phyloP scores from a whole-genome alignment of 495 filamentous ascomycete genomes.

The Polyplosphaeria fusca region DNA sequence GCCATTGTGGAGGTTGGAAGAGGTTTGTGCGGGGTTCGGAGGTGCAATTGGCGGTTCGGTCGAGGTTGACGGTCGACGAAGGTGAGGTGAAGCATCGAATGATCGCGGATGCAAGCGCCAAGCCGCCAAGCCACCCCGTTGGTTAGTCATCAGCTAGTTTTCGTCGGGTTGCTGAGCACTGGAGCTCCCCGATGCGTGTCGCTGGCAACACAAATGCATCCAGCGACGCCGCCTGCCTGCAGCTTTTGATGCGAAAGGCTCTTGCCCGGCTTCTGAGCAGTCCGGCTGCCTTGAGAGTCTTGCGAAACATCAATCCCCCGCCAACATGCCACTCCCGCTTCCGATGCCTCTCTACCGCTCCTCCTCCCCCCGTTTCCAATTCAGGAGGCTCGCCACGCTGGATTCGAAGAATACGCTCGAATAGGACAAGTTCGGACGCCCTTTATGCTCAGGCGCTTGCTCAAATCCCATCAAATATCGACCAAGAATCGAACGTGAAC shows the following conservation, averaged over 20 bases:
- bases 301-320: too few species aligned
- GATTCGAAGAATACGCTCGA: too few species aligned
- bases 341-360: too few species aligned
- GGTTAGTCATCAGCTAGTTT: slow-evolving; percentile 10
- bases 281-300: slow-evolving; percentile 31
- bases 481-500: too few species aligned
- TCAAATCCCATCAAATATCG: too few species aligned
- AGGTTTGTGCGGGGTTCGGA: slow-evolving; percentile 4
- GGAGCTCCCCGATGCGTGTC: not conserved
- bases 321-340: too few species aligned
- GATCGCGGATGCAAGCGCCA: slow-evolving; percentile 11
- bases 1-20: slow-evolving; percentile 35
- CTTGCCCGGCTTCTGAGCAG: slow-evolving; percentile 36
- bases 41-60: slow-evolving; percentile 28
- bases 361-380: too few species aligned
- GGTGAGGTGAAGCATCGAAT: slow-evolving; percentile 25
- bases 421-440: too few species aligned
- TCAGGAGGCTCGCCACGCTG: too few species aligned
- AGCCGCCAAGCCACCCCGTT: not conserved
- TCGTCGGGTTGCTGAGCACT: not conserved
- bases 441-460: too few species aligned
- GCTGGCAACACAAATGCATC: slow-evolving; percentile 12
- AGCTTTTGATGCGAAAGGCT: slow-evolving; percentile 29
- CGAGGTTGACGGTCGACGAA: slow-evolving; percentile 1
- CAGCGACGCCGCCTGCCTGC: slow-evolving; percentile 1